These are phyloP conservation scores for Didymella arachidicola DNA, from an alignment of 2,329 filamentous ascomycete genomes.

Conservation along the genomic window DNA sequence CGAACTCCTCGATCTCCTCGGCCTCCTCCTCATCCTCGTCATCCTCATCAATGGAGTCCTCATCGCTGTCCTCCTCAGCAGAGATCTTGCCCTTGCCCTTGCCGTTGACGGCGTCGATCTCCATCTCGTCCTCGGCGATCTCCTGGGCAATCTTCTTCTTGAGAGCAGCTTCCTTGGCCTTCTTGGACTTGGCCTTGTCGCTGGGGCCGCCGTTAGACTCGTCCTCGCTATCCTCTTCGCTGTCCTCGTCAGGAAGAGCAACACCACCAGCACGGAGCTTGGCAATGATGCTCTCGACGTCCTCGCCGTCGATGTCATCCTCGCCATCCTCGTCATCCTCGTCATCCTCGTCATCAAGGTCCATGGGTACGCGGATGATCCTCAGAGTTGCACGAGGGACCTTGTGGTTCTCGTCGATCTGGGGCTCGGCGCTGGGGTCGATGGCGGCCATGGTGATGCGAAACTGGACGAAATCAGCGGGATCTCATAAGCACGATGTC, in stretches of 20 bases:
- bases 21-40: constrained; percentile 48
- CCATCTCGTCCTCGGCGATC: constrained; percentile 75
- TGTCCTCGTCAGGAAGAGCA: constrained; percentile 49
- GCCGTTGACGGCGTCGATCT: constrained; percentile 66
- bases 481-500: constrained; percentile 30
- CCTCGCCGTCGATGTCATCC: constrained; percentile 56
- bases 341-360: constrained; percentile 66
- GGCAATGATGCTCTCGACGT: constrained; percentile 52
- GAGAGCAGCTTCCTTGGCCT: constrained; percentile 79
- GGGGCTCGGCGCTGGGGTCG: constrained; percentile 77
- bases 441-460: constrained; percentile 98
- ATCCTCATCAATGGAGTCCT: constrained; percentile 49
- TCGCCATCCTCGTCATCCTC: constrained; percentile 59
- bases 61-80: constrained; percentile 74
- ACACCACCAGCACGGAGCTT: constrained; percentile 44
- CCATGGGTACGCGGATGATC: constrained; percentile 76
- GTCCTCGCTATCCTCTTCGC: constrained; percentile 67
- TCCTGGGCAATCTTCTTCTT: constrained; percentile 78
- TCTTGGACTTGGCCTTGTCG: constrained; percentile 88
- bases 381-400: constrained; percentile 86
- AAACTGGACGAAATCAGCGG: constrained; percentile 66
- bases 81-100: constrained; percentile 64
- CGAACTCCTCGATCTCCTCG: constrained; percentile 77
- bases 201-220: constrained; percentile 89
- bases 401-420: constrained; percentile 51